phyloP scores from a whole-genome alignment of 306 rosid genomes.

The Cicer chorassanicum region DNA sequence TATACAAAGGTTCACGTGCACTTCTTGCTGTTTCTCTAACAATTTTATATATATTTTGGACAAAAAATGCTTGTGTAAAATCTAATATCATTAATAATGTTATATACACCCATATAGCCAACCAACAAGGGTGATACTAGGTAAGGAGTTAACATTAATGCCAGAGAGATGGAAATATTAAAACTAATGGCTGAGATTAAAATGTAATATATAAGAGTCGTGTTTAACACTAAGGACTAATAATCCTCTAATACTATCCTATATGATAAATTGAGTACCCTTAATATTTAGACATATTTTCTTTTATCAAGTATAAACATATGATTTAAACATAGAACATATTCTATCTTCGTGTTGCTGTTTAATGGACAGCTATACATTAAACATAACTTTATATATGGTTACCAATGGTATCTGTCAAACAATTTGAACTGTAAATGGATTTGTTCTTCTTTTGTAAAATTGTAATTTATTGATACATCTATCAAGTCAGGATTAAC shows the following conservation, averaged over 20 bases:
- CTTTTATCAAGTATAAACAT: too few relatives aligned
- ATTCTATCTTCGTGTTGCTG: background rate
- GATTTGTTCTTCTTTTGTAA: constrained; percentile 15
- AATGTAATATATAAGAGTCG: background rate
- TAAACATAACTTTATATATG: constrained; percentile 13
- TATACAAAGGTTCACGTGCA: constrained; percentile 61
- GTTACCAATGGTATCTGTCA: constrained; percentile 37
- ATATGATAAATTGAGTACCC: background rate
- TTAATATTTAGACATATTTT: background rate
- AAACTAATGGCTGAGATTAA: too few relatives aligned
- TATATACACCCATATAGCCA: background rate
- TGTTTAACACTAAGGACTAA: background rate
- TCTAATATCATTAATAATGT: constrained; percentile 27
- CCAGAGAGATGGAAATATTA: too few relatives aligned
- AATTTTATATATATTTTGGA: constrained; percentile 24
- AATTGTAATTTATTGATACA: background rate
- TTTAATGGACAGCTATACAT: constrained; percentile 42
- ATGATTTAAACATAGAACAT: background rate
- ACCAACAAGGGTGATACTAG: too few relatives aligned
- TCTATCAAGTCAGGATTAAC: background rate
- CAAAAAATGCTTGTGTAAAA: constrained; percentile 15
- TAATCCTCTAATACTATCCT: background rate
- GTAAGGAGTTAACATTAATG: too few relatives aligned
- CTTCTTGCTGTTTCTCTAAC: constrained; percentile 39
- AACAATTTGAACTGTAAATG: constrained; percentile 39